Evolutionary conservation across 345 rosid species (phyloP).

Genomic region (Acer yangbiense): DNA sequence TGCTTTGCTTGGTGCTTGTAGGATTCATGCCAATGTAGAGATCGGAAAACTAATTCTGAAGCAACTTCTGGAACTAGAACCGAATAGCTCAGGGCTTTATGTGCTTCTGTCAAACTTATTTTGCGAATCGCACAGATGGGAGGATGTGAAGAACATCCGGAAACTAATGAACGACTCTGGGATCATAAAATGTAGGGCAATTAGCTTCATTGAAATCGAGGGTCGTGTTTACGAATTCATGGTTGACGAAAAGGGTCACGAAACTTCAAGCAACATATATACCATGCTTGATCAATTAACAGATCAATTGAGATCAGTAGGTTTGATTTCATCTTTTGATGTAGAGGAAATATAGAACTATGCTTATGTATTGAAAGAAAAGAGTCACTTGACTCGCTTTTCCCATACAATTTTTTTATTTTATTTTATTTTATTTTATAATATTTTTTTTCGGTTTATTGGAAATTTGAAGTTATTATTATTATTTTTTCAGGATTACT

Average conservation of each 20-base stretch:
- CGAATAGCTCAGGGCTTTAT: constrained; percentile 35
- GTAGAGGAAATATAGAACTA: constrained; percentile 15
- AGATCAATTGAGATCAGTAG: constrained; percentile 35
- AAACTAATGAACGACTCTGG: constrained; percentile 32
- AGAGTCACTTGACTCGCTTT: not conserved
- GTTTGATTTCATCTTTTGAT: constrained; percentile 16
- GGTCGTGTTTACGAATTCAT: constrained; percentile 32
- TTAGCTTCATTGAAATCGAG: constrained; percentile 39
- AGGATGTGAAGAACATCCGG: constrained; percentile 34
- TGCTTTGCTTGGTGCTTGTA: constrained; percentile 37
- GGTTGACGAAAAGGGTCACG: constrained; percentile 36
- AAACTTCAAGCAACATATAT: constrained; percentile 19
- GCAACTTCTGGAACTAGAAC: constrained; percentile 30
- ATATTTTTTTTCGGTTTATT: no score
- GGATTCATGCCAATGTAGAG: constrained; percentile 22
- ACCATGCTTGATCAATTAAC: constrained; percentile 33
- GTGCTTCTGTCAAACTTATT: constrained; percentile 41
- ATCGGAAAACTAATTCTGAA: constrained; percentile 24
- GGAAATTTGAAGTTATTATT: no score
- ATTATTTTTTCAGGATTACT: no score
- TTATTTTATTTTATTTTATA: no score
- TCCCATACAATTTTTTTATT: no score
- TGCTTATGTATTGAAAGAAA: not conserved
- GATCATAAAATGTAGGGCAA: constrained; percentile 32
- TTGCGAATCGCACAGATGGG: constrained; percentile 31